These are phyloP conservation scores for Globisporangium nagaii DNA, from an alignment of 352 stramenopile species.

Conservation along the genomic window DNA sequence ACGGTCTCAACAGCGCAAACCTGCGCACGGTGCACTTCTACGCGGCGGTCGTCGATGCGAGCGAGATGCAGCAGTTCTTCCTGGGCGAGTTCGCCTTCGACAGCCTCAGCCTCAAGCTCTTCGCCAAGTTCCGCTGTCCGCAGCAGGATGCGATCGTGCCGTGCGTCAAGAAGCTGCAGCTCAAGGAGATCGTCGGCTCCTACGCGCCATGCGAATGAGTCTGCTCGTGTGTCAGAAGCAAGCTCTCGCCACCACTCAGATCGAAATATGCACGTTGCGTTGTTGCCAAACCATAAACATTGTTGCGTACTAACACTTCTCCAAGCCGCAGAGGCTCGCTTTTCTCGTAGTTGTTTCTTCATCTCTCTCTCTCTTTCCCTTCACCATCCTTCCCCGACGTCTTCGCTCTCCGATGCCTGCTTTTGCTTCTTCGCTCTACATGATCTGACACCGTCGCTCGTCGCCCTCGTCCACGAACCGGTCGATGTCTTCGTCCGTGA, in stretches of 20 bases:
- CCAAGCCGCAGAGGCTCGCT: slow-evolving; percentile 1
- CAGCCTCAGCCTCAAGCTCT: slow-evolving; percentile 58
- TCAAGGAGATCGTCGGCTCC: slow-evolving; percentile 67
- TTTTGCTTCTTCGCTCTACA: slow-evolving; percentile 40
- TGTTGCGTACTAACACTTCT: not conserved
- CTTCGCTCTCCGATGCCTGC: too few species aligned
- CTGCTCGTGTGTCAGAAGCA: too few species aligned
- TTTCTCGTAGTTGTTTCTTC: not conserved
- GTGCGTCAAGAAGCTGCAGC: slow-evolving; percentile 67
- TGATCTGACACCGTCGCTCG: slow-evolving; percentile 75
- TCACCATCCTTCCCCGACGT: too few species aligned
- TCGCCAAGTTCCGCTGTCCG: slow-evolving; percentile 53
- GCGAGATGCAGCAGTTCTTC: slow-evolving; percentile 27
- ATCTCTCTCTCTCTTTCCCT: not conserved
- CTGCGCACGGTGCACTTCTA: slow-evolving; percentile 57
- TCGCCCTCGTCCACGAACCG: slow-evolving; percentile 82
- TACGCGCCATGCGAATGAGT: slow-evolving; percentile 57
- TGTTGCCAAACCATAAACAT: not conserved
- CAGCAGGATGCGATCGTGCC: slow-evolving; percentile 48
- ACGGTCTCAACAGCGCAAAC: slow-evolving; percentile 31
- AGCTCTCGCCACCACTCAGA: too few species aligned
- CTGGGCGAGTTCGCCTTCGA: slow-evolving; percentile 69
- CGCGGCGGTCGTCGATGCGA: slow-evolving; percentile 15
- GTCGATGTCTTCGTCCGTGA: slow-evolving; percentile 88
- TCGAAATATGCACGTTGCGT: too few species aligned